A percentile compares a stretch with the other conserved stretches of the same genome.
These are phyloP conservation scores for Endogone sp. DNA, from an alignment of 192 early-diverging fungal species.

Conservation along the genomic window DNA sequence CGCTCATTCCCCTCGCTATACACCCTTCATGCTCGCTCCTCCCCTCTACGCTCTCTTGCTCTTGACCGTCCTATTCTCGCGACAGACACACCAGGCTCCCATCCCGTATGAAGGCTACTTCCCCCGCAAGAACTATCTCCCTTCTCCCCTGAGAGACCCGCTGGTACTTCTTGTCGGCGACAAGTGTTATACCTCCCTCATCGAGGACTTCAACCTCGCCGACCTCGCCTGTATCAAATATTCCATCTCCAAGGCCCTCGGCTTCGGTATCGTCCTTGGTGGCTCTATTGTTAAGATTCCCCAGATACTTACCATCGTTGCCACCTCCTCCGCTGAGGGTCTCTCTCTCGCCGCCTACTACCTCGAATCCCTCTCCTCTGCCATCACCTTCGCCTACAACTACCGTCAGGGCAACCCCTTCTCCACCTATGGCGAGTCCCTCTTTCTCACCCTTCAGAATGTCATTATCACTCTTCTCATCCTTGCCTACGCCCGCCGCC, in stretches of 20 bases:
- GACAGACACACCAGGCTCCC: background rate
- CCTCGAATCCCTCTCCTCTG: slow-evolving; percentile 79
- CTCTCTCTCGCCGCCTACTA: slow-evolving; percentile 76
- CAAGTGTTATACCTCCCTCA: slow-evolving; percentile 67
- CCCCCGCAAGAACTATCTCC: slow-evolving; percentile 43
- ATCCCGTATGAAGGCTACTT: background rate
- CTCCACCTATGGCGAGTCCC: slow-evolving; percentile 80
- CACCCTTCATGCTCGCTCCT: background rate
- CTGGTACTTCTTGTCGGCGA: slow-evolving; percentile 74
- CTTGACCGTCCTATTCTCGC: background rate
- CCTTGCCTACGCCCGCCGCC: slow-evolving; percentile 48
- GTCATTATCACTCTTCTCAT: slow-evolving; percentile 70
- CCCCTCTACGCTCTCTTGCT: slow-evolving; percentile 1
- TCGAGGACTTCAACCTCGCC: slow-evolving; percentile 66
- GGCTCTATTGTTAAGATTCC: slow-evolving; percentile 95
- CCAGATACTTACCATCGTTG: slow-evolving; percentile 90
- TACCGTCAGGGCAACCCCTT: slow-evolving; percentile 79
- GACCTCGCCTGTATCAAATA: slow-evolving; percentile 77
- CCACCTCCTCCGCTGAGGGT: slow-evolving; percentile 66
- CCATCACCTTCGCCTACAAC: slow-evolving; percentile 85
- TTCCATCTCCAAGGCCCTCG: slow-evolving; percentile 84
- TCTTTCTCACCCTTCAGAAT: slow-evolving; percentile 87
- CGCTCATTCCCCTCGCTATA: slow-evolving; percentile 4
- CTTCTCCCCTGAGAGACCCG: slow-evolving; percentile 59
- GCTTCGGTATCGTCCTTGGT: slow-evolving; percentile 90